Evolutionary conservation across 2,329 filamentous ascomycete species (phyloP).

Genomic region (Claviceps fusiformis): DNA sequence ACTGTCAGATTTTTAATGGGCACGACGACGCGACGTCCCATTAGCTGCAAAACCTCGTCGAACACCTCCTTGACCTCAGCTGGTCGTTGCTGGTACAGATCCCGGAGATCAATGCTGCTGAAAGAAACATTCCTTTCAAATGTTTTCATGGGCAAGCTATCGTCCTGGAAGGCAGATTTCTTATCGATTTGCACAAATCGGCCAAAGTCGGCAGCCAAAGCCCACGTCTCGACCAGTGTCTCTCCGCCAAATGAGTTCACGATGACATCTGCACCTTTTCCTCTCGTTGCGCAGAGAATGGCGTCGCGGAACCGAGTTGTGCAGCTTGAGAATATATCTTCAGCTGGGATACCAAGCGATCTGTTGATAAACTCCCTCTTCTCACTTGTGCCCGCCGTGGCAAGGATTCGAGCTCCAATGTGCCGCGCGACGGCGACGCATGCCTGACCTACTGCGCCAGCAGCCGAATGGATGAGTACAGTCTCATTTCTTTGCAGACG

Average conservation of each 20-base stretch:
- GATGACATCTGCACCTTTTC: slow-evolving; percentile 9
- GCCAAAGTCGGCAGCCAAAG: slow-evolving; percentile 17
- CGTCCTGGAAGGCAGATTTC: slow-evolving; percentile 21
- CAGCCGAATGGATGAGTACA: slow-evolving; percentile 18
- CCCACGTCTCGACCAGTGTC: slow-evolving; percentile 12
- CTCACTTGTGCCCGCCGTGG: slow-evolving; percentile 14
- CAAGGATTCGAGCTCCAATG: slow-evolving; percentile 12
- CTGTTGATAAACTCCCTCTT: slow-evolving; percentile 16
- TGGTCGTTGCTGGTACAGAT: slow-evolving; percentile 4
- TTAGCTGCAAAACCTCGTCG: slow-evolving; percentile 5
- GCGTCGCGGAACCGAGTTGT: slow-evolving; percentile 13
- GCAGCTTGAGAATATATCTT: slow-evolving; percentile 16
- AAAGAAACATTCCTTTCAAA: slow-evolving; percentile 27
- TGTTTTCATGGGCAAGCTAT: slow-evolving; percentile 18
- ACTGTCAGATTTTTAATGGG: slow-evolving; percentile 2
- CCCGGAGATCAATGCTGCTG: slow-evolving; percentile 25
- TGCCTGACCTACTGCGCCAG: slow-evolving; percentile 10
- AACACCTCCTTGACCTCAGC: slow-evolving; percentile 6
- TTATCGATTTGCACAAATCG: slow-evolving; percentile 24
- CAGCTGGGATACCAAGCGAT: slow-evolving; percentile 11
- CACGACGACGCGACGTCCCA: slow-evolving; percentile 1
- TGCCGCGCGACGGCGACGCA: slow-evolving; percentile 6
- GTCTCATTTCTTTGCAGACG: slow-evolving; percentile 19
- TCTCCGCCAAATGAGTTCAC: slow-evolving; percentile 6
- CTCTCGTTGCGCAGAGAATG: slow-evolving; percentile 8